These are phyloP conservation scores for Saccharomycopsis babjevae DNA, from an alignment of 805 yeast species.

Conservation along the genomic window DNA sequence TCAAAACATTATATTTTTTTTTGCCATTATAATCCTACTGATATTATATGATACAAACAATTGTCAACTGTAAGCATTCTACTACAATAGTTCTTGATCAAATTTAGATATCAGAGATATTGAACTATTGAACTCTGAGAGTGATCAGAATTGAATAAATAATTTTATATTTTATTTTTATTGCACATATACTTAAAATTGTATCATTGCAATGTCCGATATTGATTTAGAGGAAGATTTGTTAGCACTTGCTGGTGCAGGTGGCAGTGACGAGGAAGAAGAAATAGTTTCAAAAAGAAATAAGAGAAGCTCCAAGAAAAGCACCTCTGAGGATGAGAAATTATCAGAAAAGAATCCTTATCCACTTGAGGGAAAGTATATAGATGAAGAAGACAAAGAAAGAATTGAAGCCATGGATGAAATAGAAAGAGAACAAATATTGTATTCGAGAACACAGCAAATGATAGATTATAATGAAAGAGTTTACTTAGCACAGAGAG, in stretches of 20 bases:
- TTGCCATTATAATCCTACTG: no score
- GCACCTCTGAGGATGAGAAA: conserved; percentile 22
- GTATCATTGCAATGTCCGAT: conserved; percentile 47
- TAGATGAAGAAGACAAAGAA: conserved; percentile 67
- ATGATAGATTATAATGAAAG: conserved; percentile 83
- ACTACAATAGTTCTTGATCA: no score
- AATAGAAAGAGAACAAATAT: conserved; percentile 80
- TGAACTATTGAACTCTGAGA: no score
- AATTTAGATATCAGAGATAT: no score
- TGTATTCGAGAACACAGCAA: conserved; percentile 88
- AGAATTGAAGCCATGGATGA: conserved; percentile 67
- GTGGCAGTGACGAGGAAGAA: conserved; percentile 30
- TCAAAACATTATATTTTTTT: no score
- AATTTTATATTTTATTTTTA: no score
- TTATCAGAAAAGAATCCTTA: conserved; percentile 58
- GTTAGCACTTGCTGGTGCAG: conserved; percentile 86
- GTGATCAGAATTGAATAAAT: no score
- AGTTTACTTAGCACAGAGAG: conserved; percentile 73
- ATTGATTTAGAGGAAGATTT: conserved; percentile 76
- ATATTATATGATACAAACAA: no score
- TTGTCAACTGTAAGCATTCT: no score
- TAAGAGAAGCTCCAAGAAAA: conserved; percentile 24
- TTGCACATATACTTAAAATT: not conserved
- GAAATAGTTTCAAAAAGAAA: conserved; percentile 25
- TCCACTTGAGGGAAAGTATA: conserved; percentile 87